Percentiles rank a stretch among this genome's conserved stretches.
phyloP scores from a whole-genome alignment of 345 rosid species.

The Gynandropsis gynandra region DNA sequence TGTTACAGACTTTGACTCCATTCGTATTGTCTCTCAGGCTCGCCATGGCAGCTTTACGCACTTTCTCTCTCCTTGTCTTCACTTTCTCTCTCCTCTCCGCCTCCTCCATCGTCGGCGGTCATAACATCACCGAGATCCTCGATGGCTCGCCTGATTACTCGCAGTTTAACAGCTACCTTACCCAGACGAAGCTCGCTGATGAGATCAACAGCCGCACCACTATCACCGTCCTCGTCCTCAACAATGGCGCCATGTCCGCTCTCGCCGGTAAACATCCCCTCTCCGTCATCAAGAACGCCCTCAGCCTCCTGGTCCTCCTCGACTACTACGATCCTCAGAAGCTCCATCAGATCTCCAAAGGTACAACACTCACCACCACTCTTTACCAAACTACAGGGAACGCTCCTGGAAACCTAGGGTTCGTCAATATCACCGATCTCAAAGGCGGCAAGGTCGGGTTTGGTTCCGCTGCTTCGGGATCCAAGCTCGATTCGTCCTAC shows the following conservation, averaged over 20 bases:
- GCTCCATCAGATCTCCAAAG: slow-evolving; percentile 60
- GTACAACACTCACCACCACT: slow-evolving; percentile 55
- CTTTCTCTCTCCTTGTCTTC: slow-evolving; percentile 27
- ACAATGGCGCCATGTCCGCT: slow-evolving; percentile 51
- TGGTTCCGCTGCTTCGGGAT: slow-evolving; percentile 64
- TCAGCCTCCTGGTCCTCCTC: slow-evolving; percentile 60
- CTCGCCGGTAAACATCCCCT: slow-evolving; percentile 45
- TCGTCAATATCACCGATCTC: slow-evolving; percentile 64
- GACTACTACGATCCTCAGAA: slow-evolving; percentile 64
- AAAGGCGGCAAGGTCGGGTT: slow-evolving; percentile 61
- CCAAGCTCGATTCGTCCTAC: slow-evolving; percentile 48
- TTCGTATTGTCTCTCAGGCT: not conserved
- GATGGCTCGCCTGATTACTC: slow-evolving; percentile 51
- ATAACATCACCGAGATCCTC: slow-evolving; percentile 70
- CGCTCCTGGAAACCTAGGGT: slow-evolving; percentile 65
- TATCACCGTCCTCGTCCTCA: slow-evolving; percentile 61
- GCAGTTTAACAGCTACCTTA: slow-evolving; percentile 46
- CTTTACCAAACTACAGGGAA: slow-evolving; percentile 83
- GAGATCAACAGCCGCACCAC: slow-evolving; percentile 71
- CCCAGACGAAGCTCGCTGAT: slow-evolving; percentile 60
- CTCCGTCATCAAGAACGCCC: slow-evolving; percentile 46
- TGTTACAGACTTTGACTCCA: not conserved
- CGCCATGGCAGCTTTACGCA: slow-evolving; percentile 31
- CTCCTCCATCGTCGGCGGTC: slow-evolving; percentile 30
- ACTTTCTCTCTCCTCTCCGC: slow-evolving; percentile 29